Conservation (phyloP, 371 early-diverging fungal species). For the Blastocladiella emersonii region DNA sequence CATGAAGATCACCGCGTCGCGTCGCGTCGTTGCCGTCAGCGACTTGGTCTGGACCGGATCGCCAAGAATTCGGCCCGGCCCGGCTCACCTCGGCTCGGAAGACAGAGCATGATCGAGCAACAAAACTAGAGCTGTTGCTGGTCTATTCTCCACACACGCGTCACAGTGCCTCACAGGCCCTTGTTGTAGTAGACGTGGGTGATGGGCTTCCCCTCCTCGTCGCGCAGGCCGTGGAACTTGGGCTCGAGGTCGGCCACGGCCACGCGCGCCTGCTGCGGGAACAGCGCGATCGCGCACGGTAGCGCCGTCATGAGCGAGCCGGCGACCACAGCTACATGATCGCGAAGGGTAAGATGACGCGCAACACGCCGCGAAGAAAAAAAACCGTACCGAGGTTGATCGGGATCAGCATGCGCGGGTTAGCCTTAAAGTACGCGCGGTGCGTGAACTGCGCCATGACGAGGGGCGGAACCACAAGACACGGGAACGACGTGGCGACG, state of each 20-base stretch:
- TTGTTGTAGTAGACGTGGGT: constrained; percentile 51
- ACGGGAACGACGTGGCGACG: constrained; percentile 56
- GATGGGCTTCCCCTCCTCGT: constrained; percentile 36
- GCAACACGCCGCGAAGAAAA: not conserved
- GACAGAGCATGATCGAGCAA: too few species aligned
- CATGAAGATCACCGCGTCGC: too few species aligned
- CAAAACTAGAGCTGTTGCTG: too few species aligned
- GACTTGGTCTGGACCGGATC: too few species aligned
- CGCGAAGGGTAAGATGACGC: not conserved
- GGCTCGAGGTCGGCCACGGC: constrained; percentile 23
- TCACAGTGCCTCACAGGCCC: constrained; percentile 47
- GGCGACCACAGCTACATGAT: constrained; percentile 32
- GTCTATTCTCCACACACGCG: too few species aligned
- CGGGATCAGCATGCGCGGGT: constrained; percentile 39
- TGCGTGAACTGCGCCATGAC: constrained; percentile 46
- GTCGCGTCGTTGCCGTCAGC: too few species aligned
- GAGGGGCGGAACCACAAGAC: constrained; percentile 52
- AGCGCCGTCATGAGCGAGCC: constrained; percentile 54
- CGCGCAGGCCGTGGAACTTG: constrained; percentile 25
- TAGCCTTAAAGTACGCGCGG: constrained; percentile 32
- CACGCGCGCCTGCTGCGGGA: constrained; percentile 48
- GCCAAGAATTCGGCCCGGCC: too few species aligned
- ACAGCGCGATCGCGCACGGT: constrained; percentile 64
- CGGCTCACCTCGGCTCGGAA: too few species aligned
- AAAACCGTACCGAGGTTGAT: constrained; percentile 38